Conservation (phyloP, 805 yeast genomes). For the Starmerella floris region DNA sequence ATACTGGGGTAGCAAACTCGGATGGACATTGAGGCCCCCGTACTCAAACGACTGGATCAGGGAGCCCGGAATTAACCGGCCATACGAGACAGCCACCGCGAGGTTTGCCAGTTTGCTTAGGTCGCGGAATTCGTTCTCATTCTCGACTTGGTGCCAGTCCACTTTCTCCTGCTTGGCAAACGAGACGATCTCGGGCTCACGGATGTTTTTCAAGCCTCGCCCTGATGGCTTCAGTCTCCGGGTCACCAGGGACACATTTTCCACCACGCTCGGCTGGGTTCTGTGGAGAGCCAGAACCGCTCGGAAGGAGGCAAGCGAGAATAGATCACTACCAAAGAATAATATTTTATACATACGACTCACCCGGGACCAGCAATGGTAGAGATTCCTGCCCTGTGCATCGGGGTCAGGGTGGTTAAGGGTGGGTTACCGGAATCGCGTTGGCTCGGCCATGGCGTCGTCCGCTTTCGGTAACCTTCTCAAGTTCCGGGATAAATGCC, state of each 20-base stretch:
- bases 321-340: conserved; percentile 22
- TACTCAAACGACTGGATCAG: conserved; percentile 38
- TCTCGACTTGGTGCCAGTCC: conserved; percentile 16
- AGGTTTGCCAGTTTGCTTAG: conserved; percentile 29
- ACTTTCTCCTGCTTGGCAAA: conserved; percentile 12
- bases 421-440: no score
- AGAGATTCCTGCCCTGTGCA: no score
- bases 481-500: no score
- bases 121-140: conserved; percentile 8
- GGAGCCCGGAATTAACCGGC: conserved; percentile 56
- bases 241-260: conserved; percentile 9
- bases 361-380: no score
- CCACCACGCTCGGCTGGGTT: conserved; percentile 6
- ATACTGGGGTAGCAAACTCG: conserved; percentile 66
- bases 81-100: conserved; percentile 87
- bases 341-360: conserved; percentile 16
- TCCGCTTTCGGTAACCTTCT: no score
- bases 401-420: no score
- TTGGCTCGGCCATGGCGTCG: no score
- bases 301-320: conserved; percentile 15
- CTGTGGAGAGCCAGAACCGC: conserved; percentile 8
- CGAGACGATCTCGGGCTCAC: conserved; percentile 15
- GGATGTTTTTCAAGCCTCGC: conserved; percentile 18
- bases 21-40: conserved; percentile 86
- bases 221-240: conserved; percentile 19